A percentile compares a stretch with the other conserved stretches of the same genome.
phyloP scores from a whole-genome alignment of 495 filamentous ascomycete genomes.

The Neurospora sp. region DNA sequence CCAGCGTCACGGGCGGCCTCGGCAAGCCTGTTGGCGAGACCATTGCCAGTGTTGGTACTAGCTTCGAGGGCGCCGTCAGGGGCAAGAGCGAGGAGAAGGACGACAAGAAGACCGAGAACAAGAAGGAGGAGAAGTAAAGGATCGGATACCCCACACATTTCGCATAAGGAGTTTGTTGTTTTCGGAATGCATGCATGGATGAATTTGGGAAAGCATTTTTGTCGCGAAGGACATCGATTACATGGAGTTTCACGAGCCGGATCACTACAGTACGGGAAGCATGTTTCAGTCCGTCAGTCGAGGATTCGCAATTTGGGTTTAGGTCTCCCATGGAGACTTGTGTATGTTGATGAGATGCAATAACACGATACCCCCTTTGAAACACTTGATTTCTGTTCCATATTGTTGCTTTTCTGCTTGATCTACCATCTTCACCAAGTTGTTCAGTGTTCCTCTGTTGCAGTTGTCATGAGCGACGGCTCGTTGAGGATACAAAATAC shows the following conservation, averaged over 20 bases:
- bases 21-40: slow-evolving; percentile 59
- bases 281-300: not conserved
- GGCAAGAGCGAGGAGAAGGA: slow-evolving; percentile 34
- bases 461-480: not conserved
- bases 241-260: not conserved
- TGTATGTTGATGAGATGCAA: not conserved
- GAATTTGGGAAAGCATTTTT: not conserved
- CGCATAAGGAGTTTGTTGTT: not conserved
- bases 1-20: slow-evolving; percentile 45
- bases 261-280: not conserved
- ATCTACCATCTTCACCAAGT: not conserved
- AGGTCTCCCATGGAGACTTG: not conserved
- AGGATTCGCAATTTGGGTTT: not conserved
- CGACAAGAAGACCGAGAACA: slow-evolving; percentile 56
- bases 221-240: not conserved
- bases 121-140: slow-evolving; percentile 1
- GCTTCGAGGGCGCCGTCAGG: slow-evolving; percentile 49
- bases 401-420: not conserved
- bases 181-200: not conserved
- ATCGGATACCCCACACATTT: not conserved
- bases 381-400: not conserved
- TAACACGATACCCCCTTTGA: not conserved
- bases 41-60: slow-evolving; percentile 47
- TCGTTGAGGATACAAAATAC: not conserved
- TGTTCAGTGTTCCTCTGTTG: not conserved